These are phyloP conservation scores for Croton laevigatus DNA, from an alignment of 441 rosid genomes.

Conservation along the genomic window DNA sequence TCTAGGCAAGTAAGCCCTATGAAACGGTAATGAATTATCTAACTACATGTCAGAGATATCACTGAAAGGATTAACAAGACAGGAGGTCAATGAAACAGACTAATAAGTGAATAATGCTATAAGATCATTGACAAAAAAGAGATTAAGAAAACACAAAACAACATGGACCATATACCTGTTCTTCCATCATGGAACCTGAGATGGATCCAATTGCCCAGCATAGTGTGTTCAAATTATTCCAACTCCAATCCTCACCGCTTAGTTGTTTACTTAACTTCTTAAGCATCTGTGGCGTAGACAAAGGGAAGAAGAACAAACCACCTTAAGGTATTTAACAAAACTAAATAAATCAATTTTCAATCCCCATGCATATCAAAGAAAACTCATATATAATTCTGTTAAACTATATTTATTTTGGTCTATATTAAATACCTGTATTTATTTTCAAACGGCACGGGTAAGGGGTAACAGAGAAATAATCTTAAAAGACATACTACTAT, in stretches of 20 bases:
- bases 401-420: too few relatives aligned
- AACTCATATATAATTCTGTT: too few relatives aligned
- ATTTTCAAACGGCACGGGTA: background rate
- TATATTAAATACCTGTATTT: too few relatives aligned
- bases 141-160: background rate
- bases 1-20: background rate
- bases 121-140: background rate
- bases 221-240: conserved; percentile 95
- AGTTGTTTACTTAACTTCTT: conserved; percentile 93
- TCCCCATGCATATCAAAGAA: background rate
- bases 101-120: background rate
- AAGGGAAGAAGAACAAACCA: conserved; percentile 14
- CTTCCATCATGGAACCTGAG: conserved; percentile 99
- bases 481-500: too few relatives aligned
- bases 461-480: background rate
- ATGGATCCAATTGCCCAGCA: conserved; percentile 99
- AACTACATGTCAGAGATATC: background rate
- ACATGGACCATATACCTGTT: conserved; percentile 58
- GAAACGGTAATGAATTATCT: background rate
- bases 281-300: conserved; percentile 59
- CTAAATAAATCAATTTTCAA: background rate
- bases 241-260: conserved; percentile 98
- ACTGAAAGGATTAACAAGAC: background rate
- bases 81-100: background rate
- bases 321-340: background rate